phyloP scores from a whole-genome alignment of 768 basidiomycete species.

The Naganishia antarctica region DNA sequence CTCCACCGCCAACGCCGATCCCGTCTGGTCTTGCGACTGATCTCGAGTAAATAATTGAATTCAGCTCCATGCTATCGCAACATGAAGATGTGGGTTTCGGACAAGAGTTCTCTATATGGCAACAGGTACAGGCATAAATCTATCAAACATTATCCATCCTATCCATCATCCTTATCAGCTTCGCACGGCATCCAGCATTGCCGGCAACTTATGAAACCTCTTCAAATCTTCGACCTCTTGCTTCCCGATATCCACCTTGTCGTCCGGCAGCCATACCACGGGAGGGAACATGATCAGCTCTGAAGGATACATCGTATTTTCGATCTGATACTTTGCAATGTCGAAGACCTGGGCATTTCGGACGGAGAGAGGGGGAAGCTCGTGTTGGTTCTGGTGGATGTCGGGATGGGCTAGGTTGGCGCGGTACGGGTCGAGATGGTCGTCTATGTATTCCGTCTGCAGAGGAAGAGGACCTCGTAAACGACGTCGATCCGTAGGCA shows the following conservation, averaged over 20 bases:
- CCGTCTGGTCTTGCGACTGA: no score
- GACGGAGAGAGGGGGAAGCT: constrained; percentile 64
- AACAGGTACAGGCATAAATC: no score
- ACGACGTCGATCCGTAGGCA: constrained; percentile 60
- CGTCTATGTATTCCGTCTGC: constrained; percentile 56
- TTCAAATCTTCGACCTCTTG: constrained; percentile 72
- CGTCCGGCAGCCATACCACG: constrained; percentile 80
- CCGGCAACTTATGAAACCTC: constrained; percentile 66
- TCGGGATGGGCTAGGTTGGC: constrained; percentile 25
- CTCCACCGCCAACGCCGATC: constrained; percentile 4
- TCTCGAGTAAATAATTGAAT: no score
- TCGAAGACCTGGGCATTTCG: constrained; percentile 62
- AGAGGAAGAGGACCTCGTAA: constrained; percentile 60
- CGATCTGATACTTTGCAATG: constrained; percentile 55
- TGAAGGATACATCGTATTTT: constrained; percentile 72
- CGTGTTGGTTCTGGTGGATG: constrained; percentile 1
- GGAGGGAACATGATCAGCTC: constrained; percentile 72
- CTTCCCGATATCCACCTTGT: constrained; percentile 63
- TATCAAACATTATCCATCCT: neutral
- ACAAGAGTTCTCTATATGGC: no score
- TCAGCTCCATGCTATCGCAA: no score
- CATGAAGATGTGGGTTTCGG: no score
- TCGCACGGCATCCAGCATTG: constrained; percentile 59
- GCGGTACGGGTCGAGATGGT: constrained; percentile 54
- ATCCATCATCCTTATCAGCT: neutral